Evolutionary conservation across 177 flowering plant genomes (phyloP), one percentile per base, ranked within the genome.

Genomic region (Vitis hybrid): DNA sequence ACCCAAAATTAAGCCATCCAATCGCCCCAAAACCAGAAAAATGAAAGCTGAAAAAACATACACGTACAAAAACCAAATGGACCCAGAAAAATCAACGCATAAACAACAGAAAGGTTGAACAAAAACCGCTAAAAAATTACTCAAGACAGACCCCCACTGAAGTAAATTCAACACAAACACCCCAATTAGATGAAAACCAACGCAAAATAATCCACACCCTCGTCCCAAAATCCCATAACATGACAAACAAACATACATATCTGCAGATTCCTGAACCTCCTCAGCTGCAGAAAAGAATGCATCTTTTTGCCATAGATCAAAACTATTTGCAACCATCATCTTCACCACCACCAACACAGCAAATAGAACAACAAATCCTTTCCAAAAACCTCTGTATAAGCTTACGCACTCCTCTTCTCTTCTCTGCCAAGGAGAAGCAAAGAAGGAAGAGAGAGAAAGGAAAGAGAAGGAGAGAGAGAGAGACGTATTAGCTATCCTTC

Each of bases 211-310:
- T 56, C 7, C 20, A 44, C 4, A 74, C 65, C 76, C 73, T 69
- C 13, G 59, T 68, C 64, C 63, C 51, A 49, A 2, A 20, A 52
- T 33, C 17, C 62, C 47, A 38, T 38, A 18, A 7, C 4, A 55
- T 3, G 52, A 64, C 7, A 19, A 24, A 8, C 4, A 70, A 54
- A 78, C 84, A 61, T 85, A 93, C 98, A 80, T 74, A 68, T 93
- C 98, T 15, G 93, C 90, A 7, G 98, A 93, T 76, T 87, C 84
- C 76, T 92, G 96, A 62, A 92, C 96, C 77, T 89, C 92, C 82
- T 92, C 97, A 7, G 96, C 97, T 4, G 94, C 97, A 31, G 96
- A 83, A 76, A 93, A 93, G 81, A 92, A 92, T 58, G 82, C 79
- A 51, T 93, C 98, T 65, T 87, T 91, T 73, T 81, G 84, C 98